Base-by-base conservation (phyloP, 805 yeast species). In the Ogataea ramenticola region DNA sequence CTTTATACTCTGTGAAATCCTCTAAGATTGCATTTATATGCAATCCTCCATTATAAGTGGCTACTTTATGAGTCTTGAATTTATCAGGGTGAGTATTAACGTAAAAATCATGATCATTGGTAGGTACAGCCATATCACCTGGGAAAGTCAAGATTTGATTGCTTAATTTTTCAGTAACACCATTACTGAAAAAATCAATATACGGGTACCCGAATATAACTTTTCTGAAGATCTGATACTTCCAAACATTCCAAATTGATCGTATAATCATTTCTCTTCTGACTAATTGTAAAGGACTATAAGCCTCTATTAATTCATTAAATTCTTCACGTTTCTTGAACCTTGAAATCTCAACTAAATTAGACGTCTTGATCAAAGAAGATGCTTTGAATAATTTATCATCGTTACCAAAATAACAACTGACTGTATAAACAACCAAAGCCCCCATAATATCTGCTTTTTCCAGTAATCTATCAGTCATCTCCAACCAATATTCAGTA, bases 231-330 rank as follows among this genome's bases (percentile, higher is more conserved):
- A 58, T 60, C 42, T 62, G 60, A 40, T 62, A 49, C 45, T 61
- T 64, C 66, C 67, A 70, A 7, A 62, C 56, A 5, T 61, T 59
- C 74, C 74, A 70, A 12, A 68, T 46, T 3, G 62, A 49, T 46
- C 72, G 51, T 9, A 64, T 42, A 33, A 57, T 43, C 39, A 57
- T 53, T 43, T 68, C 71, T 37, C 69, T 57, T 30, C 59, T 61
- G 9, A 60, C 41, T 2, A 64, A 48, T 44, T 67, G 71, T 36
- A 57, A 55, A 45, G 57, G 59, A 1, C 69, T 60, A 2, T 61
- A 56, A 16, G 53, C 44, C 6, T 43, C 48, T 3, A 62, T 44
- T 43, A 57, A 49, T 3, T 53, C 56, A 11, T 46, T 36, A 51
- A 62, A 64, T 34, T 64, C 65, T 7, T 39, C 43, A 9, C 27